Evolutionary conservation across 2,329 filamentous ascomycete genomes (phyloP).

Genomic region (Fusarium abutilonis): DNA sequence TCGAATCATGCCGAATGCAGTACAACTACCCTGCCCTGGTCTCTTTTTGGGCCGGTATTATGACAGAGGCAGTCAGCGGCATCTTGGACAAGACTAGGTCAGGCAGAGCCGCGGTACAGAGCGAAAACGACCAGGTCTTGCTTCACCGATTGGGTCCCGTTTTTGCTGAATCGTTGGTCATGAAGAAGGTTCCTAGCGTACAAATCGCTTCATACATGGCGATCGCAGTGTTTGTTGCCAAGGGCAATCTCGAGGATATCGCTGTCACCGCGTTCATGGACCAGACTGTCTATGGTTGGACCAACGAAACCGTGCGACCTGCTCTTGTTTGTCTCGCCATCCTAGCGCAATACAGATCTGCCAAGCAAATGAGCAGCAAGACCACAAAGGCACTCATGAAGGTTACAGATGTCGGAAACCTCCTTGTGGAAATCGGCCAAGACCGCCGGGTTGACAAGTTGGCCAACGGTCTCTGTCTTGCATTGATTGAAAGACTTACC

Average conservation of each 20-base stretch:
- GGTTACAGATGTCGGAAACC: constrained; percentile 66
- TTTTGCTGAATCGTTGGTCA: constrained; percentile 79
- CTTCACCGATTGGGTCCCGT: constrained; percentile 72
- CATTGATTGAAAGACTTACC: constrained; percentile 68
- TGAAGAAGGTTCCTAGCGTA: constrained; percentile 79
- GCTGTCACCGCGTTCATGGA: constrained; percentile 91
- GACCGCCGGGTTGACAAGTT: constrained; percentile 76
- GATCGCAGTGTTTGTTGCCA: constrained; percentile 83
- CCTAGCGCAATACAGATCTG: constrained; percentile 80
- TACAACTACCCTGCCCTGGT: constrained; percentile 81
- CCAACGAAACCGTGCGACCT: constrained; percentile 73
- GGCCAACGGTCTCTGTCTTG: constrained; percentile 75
- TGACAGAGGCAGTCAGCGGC: constrained; percentile 84
- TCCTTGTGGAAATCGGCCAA: constrained; percentile 69
- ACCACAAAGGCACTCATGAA: constrained; percentile 76
- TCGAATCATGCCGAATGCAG: constrained; percentile 75
- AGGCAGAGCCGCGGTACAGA: constrained; percentile 78
- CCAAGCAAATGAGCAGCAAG: constrained; percentile 73
- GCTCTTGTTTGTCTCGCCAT: constrained; percentile 84
- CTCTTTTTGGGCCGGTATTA: constrained; percentile 90
- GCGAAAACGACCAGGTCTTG: constrained; percentile 82
- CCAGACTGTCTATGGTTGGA: constrained; percentile 82
- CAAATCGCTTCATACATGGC: constrained; percentile 94
- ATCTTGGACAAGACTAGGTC: constrained; percentile 82
- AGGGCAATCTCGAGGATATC: constrained; percentile 79